Evolutionary conservation across 2,329 filamentous ascomycete species (phyloP).

Genomic region (Furcasterigmium furcatum): DNA sequence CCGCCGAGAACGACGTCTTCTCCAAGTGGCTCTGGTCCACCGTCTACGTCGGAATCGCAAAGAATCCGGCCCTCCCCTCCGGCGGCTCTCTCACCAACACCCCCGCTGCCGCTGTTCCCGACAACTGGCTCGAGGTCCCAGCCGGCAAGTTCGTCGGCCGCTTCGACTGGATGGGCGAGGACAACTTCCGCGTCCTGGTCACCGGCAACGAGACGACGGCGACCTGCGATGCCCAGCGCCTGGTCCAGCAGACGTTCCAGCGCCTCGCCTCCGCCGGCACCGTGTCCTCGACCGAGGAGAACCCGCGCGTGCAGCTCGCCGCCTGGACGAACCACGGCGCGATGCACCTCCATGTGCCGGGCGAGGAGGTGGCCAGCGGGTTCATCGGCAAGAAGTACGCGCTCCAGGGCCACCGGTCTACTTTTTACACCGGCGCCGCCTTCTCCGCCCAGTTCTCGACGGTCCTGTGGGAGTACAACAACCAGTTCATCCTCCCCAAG

Average conservation of each 20-base stretch:
- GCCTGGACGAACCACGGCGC: conserved; percentile 24
- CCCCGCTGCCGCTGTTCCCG: conserved; percentile 16
- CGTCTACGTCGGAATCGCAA: conserved; percentile 26
- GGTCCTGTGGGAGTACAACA: conserved; percentile 27
- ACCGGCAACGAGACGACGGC: conserved; percentile 15
- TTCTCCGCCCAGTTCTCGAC: conserved; percentile 26
- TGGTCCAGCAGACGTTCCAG: conserved; percentile 17
- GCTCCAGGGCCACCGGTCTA: conserved; percentile 33
- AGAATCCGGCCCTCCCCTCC: conserved; percentile 23
- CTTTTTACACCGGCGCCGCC: conserved; percentile 34
- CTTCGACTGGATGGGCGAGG: conserved; percentile 20
- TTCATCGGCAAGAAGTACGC: conserved; percentile 30
- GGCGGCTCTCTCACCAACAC: conserved; percentile 22
- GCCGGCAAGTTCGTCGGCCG: conserved; percentile 20
- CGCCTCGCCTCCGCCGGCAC: conserved; percentile 16
- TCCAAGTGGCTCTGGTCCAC: conserved; percentile 24
- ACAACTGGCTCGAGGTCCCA: conserved; percentile 21
- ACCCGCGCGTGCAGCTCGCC: conserved; percentile 14
- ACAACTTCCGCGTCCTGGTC: conserved; percentile 21
- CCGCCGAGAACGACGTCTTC: conserved; percentile 24
- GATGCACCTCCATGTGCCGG: conserved; percentile 25
- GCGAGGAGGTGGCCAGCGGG: conserved; percentile 23
- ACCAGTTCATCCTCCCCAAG: conserved; percentile 20
- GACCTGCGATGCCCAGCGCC: conserved; percentile 16
- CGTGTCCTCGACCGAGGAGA: conserved; percentile 8